Evolutionary conservation across 345 rosid genomes (phyloP), one percentile per base, ranked within the genome.

Genomic region (Gossypium anomalum): DNA sequence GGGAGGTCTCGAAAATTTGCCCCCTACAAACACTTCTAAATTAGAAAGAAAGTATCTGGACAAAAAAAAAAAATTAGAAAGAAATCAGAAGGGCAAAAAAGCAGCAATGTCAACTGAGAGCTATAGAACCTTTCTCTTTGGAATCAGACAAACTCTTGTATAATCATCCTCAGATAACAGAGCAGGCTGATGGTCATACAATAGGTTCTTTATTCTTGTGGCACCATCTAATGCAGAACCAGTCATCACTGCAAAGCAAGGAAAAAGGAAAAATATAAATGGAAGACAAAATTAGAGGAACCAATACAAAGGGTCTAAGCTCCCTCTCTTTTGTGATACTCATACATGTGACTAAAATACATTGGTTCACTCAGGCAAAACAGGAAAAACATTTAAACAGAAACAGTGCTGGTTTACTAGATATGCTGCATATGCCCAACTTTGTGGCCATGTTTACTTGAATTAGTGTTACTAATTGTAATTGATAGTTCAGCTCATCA

Each of bases 1-100:
- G 98, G 97, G 78, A 94, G 93, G 76, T 91, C 94, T 86, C 98
- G 85, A 73, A 90, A 90, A 83, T 89, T 92, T 38, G 97, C 97
- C 80, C 97, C 98, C 98, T 92, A 75, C 41, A 83, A 73, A 60
- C 52, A 47, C 47, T 66, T 52, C 47, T 43, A 78, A 67, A 74
- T 73, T 58, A 75, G 72, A 79, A 63, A 58, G 14, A 23, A 22
- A 45, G 49, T 45, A 45, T 45, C 13, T 45, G 10, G 13, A 14
- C 49, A 45, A 45, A 11, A 59, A 34, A 11, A 59, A 34, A 34
- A 77, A 67, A 74, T 73, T 58, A 75, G 72, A 79, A 59, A 58
- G 14, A 23, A 25, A 76, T 20, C 71, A 77, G 44, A 9, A 49
- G 68, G 29, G 48, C 22, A 45, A 44, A 27, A 72, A 67, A 59